phyloP scores from a whole-genome alignment of 306 rosid genomes.

The Sesbania bispinosa region DNA sequence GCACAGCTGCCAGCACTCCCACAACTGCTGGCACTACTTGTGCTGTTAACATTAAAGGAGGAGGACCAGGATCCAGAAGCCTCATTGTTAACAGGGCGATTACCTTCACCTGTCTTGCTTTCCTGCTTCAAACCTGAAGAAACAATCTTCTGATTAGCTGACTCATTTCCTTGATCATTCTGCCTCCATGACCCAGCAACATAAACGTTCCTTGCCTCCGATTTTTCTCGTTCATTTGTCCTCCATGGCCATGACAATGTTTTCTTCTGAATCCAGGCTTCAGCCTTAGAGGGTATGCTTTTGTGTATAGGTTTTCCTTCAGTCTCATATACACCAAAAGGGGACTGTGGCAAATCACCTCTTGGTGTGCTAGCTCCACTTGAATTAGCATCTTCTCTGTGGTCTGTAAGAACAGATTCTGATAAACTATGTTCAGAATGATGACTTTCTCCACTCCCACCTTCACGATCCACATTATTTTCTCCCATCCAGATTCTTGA shows the following conservation, averaged over 20 bases:
- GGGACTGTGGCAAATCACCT: slow-evolving; percentile 58
- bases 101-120: slow-evolving; percentile 50
- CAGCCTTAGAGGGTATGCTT: slow-evolving; percentile 68
- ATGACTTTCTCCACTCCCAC: slow-evolving; percentile 66
- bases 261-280: slow-evolving; percentile 88
- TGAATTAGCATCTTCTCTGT: slow-evolving; percentile 83
- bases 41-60: slow-evolving; percentile 77
- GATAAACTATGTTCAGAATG: slow-evolving; percentile 59
- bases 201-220: slow-evolving; percentile 47
- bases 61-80: slow-evolving; percentile 78
- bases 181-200: slow-evolving; percentile 59
- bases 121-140: slow-evolving; percentile 49
- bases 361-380: slow-evolving; percentile 97
- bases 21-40: slow-evolving; percentile 95
- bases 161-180: slow-evolving; percentile 67
- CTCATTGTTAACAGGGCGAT: slow-evolving; percentile 56
- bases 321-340: slow-evolving; percentile 61
- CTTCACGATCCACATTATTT: slow-evolving; percentile 58
- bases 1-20: slow-evolving; percentile 87
- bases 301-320: slow-evolving; percentile 71
- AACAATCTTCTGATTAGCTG: slow-evolving; percentile 38
- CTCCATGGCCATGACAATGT: slow-evolving; percentile 91
- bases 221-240: slow-evolving; percentile 62
- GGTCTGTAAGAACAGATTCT: slow-evolving; percentile 51
- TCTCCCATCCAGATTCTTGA: slow-evolving; percentile 69